Conservation (phyloP, 176 grass and related monocot genomes). For the Metroxylon sagu region DNA sequence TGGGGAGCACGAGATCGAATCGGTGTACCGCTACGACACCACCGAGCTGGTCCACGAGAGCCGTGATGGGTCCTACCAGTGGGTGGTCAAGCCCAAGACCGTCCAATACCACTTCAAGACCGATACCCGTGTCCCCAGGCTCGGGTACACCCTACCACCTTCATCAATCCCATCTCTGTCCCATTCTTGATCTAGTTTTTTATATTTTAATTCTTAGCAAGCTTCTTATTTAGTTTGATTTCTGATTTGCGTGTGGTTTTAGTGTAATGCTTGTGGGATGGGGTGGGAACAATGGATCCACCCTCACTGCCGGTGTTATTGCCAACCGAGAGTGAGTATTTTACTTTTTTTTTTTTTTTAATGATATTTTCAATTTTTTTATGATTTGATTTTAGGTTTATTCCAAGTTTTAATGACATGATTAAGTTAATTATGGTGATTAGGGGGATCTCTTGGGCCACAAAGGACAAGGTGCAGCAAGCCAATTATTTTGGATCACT, state of each 20-base stretch:
- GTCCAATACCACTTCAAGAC: conserved; percentile 84
- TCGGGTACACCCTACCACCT: conserved; percentile 39
- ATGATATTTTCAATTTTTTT: background rate
- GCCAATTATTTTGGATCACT: conserved; percentile 96
- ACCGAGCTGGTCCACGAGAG: conserved; percentile 93
- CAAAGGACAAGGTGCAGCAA: conserved; percentile 33
- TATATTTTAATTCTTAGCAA: conserved; percentile 1
- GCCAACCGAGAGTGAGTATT: background rate
- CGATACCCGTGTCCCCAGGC: conserved; percentile 62
- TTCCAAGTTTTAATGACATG: background rate
- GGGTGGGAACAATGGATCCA: background rate
- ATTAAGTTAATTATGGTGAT: background rate
- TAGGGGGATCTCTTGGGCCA: background rate
- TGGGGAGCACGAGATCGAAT: conserved; percentile 62
- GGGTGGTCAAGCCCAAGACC: conserved; percentile 76
- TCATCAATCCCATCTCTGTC: too few relatives aligned
- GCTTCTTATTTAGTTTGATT: background rate
- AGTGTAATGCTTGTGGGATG: conserved; percentile 2
- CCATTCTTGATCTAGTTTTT: too few relatives aligned
- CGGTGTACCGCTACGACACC: conserved; percentile 85
- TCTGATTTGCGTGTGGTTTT: background rate
- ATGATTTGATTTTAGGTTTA: background rate
- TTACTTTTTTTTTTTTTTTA: background rate
- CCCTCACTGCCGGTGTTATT: background rate
- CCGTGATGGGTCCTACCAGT: conserved; percentile 56